Base-by-base conservation (phyloP, 108 stramenopile genomes). In the Mayamaea pseudoterrestris region DNA sequence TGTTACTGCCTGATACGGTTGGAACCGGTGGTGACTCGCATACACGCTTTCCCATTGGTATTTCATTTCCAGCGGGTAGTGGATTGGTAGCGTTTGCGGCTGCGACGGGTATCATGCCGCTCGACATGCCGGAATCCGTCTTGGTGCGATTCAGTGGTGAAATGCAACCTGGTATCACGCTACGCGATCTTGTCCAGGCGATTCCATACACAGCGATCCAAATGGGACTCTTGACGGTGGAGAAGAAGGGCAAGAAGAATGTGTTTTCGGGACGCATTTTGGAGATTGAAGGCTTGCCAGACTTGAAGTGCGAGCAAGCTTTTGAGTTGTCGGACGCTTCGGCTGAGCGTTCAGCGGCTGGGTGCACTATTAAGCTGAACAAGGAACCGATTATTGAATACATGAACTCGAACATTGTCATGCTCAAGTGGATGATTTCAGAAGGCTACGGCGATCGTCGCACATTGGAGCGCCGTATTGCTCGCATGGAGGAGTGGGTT, bases 361-460 rank as follows among this genome's bases (percentile, higher is more conserved):
- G 94, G 30, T 95, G 94, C 63, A 90, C 94, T 44, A 95, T 95
- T 72, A 70, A 93, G 57, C 66, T 95, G 44, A 63, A 90, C 80
- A 71, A 89, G 67, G 94, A 91, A 61, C 91, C 94, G 49, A 87
- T 95, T 55, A 80, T 89, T 43, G 94, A 95, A 57, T 95, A 95
- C 62, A 53, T 95, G 32, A 64, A 82, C 51, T 78, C 75, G 27
- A 95, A 95, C 60, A 70, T 95, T 53, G 87, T 89, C 61, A 88
- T 95, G 83, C 84, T 95, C 55, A 90, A 93, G 65, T 95, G 94
- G 94, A 95, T 95, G 94, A 93, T 95, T 68, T 52, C 77, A 16
- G 91, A 95, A 68, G 94, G 94, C 43, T 95, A 95, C 55, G 94
- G 94, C 13, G 90, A 95, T 62, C 68, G 71, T 41, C 84, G 91